These are phyloP conservation scores for Anthostomella pinea DNA, from an alignment of 2,329 filamentous ascomycete species.

Conservation along the genomic window DNA sequence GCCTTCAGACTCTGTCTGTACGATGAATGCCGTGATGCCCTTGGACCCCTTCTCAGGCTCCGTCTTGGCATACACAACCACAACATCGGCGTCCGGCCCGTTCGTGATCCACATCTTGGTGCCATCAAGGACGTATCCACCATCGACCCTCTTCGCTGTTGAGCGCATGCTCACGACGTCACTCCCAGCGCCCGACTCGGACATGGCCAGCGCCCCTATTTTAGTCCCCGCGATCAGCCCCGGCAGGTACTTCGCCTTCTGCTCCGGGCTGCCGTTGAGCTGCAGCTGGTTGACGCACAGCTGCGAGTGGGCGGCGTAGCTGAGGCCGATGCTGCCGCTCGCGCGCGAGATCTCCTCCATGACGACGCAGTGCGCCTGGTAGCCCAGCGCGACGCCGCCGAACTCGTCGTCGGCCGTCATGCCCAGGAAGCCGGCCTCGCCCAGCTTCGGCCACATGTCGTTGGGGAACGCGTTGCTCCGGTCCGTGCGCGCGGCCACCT, in stretches of 20 bases:
- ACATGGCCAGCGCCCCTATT: constrained; percentile 91
- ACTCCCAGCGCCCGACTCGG: constrained; percentile 82
- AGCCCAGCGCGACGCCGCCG: constrained; percentile 86
- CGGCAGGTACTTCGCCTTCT: constrained; percentile 79
- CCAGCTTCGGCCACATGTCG: constrained; percentile 91
- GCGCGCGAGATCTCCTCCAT: constrained; percentile 94
- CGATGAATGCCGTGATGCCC: constrained; percentile 93
- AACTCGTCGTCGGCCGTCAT: constrained; percentile 92
- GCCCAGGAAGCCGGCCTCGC: constrained; percentile 85
- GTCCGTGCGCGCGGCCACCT: constrained; percentile 81
- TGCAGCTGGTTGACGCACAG: constrained; percentile 95
- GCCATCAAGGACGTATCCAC: constrained; percentile 81
- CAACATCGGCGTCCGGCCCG: constrained; percentile 85
- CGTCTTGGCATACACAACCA: constrained; percentile 98
- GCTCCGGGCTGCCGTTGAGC: constrained; percentile 75
- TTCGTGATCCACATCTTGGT: constrained; percentile 99
- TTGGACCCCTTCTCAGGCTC: constrained; percentile 75
- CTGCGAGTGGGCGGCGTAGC: constrained; percentile 94
- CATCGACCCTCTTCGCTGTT: constrained; percentile 74
- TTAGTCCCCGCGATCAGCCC: constrained; percentile 75
- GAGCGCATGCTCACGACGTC: constrained; percentile 97
- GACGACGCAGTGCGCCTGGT: constrained; percentile 93
- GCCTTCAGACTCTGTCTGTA: constrained; percentile 68
- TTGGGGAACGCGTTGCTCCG: constrained; percentile 82
- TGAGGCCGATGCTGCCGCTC: constrained; percentile 78